These are phyloP conservation scores for Tuber umbilicatum DNA, from an alignment of 495 filamentous ascomycete species.

Conservation along the genomic window DNA sequence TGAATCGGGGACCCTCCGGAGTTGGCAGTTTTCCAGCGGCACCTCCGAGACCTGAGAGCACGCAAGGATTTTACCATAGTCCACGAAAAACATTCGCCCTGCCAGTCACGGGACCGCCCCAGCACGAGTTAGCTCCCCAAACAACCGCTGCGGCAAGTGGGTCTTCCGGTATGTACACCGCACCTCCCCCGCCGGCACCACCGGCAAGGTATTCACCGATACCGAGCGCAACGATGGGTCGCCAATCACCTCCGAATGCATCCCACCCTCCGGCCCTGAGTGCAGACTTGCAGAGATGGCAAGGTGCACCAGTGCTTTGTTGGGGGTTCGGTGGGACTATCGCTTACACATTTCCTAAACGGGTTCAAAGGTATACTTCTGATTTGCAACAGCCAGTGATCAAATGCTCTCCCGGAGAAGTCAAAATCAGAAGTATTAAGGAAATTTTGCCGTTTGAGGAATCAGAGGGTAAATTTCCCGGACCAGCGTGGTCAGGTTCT, in stretches of 20 bases:
- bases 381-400: slow-evolving; percentile 67
- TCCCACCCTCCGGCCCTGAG: slow-evolving; percentile 67
- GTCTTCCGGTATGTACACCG: slow-evolving; percentile 45
- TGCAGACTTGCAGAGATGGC: slow-evolving; percentile 82
- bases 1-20: slow-evolving; percentile 39
- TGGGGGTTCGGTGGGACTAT: slow-evolving; percentile 84
- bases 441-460: slow-evolving; percentile 63
- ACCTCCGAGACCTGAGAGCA: slow-evolving; percentile 30
- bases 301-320: slow-evolving; percentile 72
- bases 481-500: slow-evolving; percentile 54
- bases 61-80: slow-evolving; percentile 35
- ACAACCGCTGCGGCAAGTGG: slow-evolving; percentile 45
- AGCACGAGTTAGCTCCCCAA: slow-evolving; percentile 43
- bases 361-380: slow-evolving; percentile 76
- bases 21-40: slow-evolving; percentile 16
- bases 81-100: slow-evolving; percentile 23
- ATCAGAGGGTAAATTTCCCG: slow-evolving; percentile 72
- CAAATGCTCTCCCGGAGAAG: slow-evolving; percentile 75
- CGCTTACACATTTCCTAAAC: slow-evolving; percentile 78
- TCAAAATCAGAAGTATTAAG: slow-evolving; percentile 65
- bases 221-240: slow-evolving; percentile 44
- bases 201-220: slow-evolving; percentile 52
- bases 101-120: slow-evolving; percentile 11
- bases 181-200: slow-evolving; percentile 38
- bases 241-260: slow-evolving; percentile 44